Evolutionary conservation across 306 rosid species (phyloP).

Genomic region (Pyrus communis): DNA sequence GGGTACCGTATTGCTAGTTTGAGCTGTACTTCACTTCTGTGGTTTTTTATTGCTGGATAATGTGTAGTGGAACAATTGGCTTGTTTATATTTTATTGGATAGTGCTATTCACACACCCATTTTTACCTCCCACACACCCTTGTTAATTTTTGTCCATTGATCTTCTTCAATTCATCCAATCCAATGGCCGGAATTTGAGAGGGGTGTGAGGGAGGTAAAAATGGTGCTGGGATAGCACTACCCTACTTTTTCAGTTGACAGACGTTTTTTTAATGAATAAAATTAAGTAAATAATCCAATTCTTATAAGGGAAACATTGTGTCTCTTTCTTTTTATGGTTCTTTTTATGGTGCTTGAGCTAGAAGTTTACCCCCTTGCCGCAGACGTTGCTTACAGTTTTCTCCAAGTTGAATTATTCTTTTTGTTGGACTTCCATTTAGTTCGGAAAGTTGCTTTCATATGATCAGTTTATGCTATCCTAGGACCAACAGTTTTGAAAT

Average conservation of each 20-base stretch:
- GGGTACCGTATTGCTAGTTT: slow-evolving; percentile 39
- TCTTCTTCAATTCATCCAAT: too few species aligned
- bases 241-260: background rate
- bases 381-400: background rate
- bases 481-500: background rate
- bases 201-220: too few species aligned
- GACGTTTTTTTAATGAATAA: background rate
- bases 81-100: background rate
- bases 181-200: too few species aligned
- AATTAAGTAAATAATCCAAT: background rate
- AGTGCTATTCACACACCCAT: too few species aligned
- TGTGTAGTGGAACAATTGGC: background rate
- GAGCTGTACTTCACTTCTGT: background rate
- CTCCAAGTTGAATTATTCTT: background rate
- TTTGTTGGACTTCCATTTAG: background rate
- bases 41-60: slow-evolving; percentile 5
- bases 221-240: too few species aligned
- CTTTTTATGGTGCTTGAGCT: background rate
- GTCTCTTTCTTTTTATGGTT: background rate
- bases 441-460: background rate
- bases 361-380: too few species aligned
- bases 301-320: background rate
- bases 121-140: too few species aligned
- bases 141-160: too few species aligned
- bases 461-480: background rate